A percentile compares a stretch with the other conserved stretches of the same genome.
Conservation (phyloP, 1,284 basidiomycete genomes). For the Boletus mariae region DNA sequence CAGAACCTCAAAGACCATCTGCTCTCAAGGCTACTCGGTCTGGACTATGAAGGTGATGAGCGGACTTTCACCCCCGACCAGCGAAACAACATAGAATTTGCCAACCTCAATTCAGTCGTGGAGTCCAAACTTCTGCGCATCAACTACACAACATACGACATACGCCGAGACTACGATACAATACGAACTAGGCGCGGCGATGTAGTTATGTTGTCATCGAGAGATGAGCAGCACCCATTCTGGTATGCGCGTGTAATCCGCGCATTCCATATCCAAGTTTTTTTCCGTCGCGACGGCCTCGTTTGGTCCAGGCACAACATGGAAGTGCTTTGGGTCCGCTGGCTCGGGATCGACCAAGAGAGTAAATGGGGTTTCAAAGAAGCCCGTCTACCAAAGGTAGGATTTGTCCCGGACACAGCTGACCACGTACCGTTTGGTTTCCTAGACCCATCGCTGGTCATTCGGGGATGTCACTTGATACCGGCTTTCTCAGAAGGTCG, state of each 20-base stretch:
- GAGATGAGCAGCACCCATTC: not conserved
- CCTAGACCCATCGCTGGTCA: constrained; percentile 2
- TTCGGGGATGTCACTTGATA: constrained; percentile 1
- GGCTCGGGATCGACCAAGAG: constrained; percentile 2
- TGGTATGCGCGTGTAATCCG: not conserved
- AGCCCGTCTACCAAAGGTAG: not conserved
- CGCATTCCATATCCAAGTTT: not conserved
- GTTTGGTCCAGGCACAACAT: not conserved
- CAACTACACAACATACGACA: not conserved
- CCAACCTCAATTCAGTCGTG: not conserved
- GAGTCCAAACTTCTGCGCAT: not conserved
- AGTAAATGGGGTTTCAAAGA: not conserved
- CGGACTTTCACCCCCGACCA: not conserved
- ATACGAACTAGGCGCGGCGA: not conserved
- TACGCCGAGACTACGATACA: not conserved
- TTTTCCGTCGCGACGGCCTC: not conserved
- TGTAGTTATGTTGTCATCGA: not conserved
- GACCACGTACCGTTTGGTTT: constrained; percentile 2
- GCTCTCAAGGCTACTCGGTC: not conserved
- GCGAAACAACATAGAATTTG: not conserved
- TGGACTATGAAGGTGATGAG: not conserved
- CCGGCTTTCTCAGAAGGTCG: not conserved
- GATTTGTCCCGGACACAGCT: not conserved
- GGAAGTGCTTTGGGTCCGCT: constrained; percentile 8
- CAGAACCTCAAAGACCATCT: not conserved